phyloP scores from a whole-genome alignment of 169 alveolate genomes.

The Ichthyophthirius multifiliis region DNA sequence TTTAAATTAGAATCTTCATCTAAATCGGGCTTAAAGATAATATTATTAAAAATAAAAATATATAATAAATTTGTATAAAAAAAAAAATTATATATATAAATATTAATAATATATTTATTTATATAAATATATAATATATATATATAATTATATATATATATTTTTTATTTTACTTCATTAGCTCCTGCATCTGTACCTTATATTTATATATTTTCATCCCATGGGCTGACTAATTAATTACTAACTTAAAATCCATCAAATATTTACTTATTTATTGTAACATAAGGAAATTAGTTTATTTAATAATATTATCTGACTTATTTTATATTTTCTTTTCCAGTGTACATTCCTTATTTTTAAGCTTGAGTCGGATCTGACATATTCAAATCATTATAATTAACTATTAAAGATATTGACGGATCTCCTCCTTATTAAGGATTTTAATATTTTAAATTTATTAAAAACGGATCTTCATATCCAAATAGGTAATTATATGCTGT shows the following conservation, averaged over 20 bases:
- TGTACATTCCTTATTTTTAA: neutral
- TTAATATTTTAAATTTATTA: neutral
- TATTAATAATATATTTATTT: neutral
- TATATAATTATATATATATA: no score
- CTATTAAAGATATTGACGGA: neutral
- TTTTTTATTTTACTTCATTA: neutral
- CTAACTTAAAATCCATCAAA: neutral
- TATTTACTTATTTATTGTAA: neutral
- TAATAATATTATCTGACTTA: neutral
- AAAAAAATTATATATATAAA: neutral
- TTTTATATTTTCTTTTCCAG: neutral
- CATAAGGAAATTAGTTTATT: neutral
- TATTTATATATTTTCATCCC: neutral
- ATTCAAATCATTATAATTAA: neutral
- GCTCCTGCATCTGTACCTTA: neutral
- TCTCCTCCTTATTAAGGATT: conserved; percentile 15
- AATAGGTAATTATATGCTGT: neutral
- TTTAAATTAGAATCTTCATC: neutral
- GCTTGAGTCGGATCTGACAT: neutral
- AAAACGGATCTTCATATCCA: conserved; percentile 4
- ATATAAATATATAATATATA: no score
- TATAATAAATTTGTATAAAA: no score
- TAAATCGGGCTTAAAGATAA: neutral
- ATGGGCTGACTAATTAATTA: neutral
- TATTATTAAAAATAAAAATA: no score